Percentiles rank a stretch among this genome's conserved stretches.
Conservation (phyloP, 2,329 filamentous ascomycete species). For the Dichotomopilus funicola region DNA sequence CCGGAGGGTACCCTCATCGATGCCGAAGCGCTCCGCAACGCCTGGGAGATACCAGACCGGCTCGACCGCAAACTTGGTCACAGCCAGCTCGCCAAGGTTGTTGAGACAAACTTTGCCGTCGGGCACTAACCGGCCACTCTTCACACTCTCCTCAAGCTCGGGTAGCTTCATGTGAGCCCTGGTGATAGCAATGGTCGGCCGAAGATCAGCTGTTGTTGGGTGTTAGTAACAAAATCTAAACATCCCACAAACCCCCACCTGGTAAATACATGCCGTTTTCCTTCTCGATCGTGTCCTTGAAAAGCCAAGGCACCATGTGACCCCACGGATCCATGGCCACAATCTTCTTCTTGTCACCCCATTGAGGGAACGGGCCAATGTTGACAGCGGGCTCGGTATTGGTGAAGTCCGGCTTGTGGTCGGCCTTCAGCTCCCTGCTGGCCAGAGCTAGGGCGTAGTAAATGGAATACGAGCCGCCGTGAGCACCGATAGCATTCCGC, state of each 20-base stretch:
- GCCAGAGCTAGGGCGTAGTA: slow-evolving; percentile 92
- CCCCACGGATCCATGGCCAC: slow-evolving; percentile 96
- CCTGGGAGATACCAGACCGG: slow-evolving; percentile 85
- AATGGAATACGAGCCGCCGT: slow-evolving; percentile 87
- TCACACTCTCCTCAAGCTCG: slow-evolving; percentile 85
- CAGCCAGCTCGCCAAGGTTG: slow-evolving; percentile 75
- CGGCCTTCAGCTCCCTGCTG: slow-evolving; percentile 75
- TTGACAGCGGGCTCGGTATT: slow-evolving; percentile 85
- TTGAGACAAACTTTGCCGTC: slow-evolving; percentile 93
- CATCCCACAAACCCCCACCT: not conserved
- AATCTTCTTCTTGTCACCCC: slow-evolving; percentile 87
- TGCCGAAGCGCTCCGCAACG: slow-evolving; percentile 87
- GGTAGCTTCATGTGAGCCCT: slow-evolving; percentile 95
- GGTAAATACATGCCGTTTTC: slow-evolving; percentile 52
- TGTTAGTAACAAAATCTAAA: slow-evolving; percentile 8
- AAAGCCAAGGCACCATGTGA: slow-evolving; percentile 78
- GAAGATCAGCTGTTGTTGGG: slow-evolving; percentile 58
- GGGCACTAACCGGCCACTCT: slow-evolving; percentile 63
- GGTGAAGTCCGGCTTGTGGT: slow-evolving; percentile 66
- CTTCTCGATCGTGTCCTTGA: slow-evolving; percentile 68
- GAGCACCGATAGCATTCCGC: slow-evolving; percentile 60
- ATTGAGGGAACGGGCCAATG: slow-evolving; percentile 84
- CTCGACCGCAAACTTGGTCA: slow-evolving; percentile 96
- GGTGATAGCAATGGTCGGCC: slow-evolving; percentile 86
- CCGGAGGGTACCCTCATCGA: slow-evolving; percentile 82